Percentiles rank a stretch among this genome's conserved stretches.
These are phyloP conservation scores for Plasmodium coatneyi DNA, from an alignment of 169 alveolate species.

Conservation along the genomic window DNA sequence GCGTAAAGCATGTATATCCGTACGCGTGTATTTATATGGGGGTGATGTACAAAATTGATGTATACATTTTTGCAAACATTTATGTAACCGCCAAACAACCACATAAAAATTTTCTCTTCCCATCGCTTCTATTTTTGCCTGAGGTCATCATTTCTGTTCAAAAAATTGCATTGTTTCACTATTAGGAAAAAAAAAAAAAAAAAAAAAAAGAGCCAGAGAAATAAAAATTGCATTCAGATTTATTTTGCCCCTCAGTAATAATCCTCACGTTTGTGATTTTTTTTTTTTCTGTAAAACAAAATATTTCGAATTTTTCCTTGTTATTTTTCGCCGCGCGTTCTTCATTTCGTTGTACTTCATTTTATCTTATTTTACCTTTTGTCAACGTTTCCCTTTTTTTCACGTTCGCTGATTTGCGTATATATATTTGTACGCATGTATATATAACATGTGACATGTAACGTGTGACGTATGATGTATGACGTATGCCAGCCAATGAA, in stretches of 20 bases:
- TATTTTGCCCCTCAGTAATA: not conserved
- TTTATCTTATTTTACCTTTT: not conserved
- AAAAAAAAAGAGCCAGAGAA: not conserved
- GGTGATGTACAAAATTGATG: not conserved
- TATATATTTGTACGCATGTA: not conserved
- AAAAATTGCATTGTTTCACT: not conserved
- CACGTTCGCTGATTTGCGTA: not conserved
- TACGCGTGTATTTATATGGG: not conserved
- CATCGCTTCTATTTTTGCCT: not conserved
- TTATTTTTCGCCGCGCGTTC: not conserved
- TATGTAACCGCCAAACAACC: not conserved
- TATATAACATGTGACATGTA: not conserved
- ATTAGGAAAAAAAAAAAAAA: not conserved
- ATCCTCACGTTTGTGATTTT: not conserved
- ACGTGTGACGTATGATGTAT: not conserved
- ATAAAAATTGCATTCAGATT: not conserved
- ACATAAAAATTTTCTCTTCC: not conserved
- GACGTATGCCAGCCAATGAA: not conserved
- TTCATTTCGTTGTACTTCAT: not conserved
- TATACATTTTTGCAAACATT: not conserved
- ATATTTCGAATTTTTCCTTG: not conserved
- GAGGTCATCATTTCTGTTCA: not conserved
- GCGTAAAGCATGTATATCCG: not conserved
- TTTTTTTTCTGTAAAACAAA: not conserved
- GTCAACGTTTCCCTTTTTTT: not conserved